phyloP scores from a whole-genome alignment of 2,329 filamentous ascomycete species.

The Cordyceps cicadae region DNA sequence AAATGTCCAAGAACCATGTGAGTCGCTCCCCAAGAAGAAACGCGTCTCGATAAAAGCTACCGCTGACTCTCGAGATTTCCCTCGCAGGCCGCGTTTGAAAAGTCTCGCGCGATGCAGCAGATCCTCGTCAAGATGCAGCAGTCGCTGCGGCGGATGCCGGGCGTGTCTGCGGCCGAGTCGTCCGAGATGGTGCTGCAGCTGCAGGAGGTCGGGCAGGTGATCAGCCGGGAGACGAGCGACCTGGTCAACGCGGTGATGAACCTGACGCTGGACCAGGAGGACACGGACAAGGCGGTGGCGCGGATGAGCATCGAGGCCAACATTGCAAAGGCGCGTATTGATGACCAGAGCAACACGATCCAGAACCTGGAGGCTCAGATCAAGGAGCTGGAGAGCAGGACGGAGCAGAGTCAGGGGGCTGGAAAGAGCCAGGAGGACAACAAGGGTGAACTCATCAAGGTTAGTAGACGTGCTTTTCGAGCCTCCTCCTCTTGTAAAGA shows the following conservation, averaged over 20 bases:
- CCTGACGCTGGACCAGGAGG: conserved; percentile 29
- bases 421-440: conserved; percentile 14
- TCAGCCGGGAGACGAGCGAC: conserved; percentile 31
- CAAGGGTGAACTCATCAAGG: conserved; percentile 24
- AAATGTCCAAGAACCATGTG: conserved; percentile 32
- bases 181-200: conserved; percentile 27
- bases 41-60: too few relatives aligned
- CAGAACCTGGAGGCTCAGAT: conserved; percentile 25
- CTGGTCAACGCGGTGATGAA: conserved; percentile 32
- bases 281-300: conserved; percentile 30
- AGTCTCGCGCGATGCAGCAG: conserved; percentile 26
- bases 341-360: conserved; percentile 26
- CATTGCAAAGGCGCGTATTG: conserved; percentile 25
- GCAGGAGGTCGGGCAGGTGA: conserved; percentile 29
- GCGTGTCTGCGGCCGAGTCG: conserved; percentile 27
- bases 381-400: conserved; percentile 22
- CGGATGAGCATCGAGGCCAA: conserved; percentile 32
- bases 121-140: conserved; percentile 31
- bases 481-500: background rate
- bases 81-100: conserved; percentile 26
- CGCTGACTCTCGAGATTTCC: background rate
- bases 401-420: conserved; percentile 19
- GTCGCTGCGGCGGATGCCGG: conserved; percentile 31
- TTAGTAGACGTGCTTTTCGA: conserved; percentile 10
- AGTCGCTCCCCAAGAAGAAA: conserved; percentile 12